A percentile compares a stretch with the other conserved stretches of the same genome.
Evolutionary conservation across 331 rosid species (phyloP).

Genomic region (Ulmus americana): DNA sequence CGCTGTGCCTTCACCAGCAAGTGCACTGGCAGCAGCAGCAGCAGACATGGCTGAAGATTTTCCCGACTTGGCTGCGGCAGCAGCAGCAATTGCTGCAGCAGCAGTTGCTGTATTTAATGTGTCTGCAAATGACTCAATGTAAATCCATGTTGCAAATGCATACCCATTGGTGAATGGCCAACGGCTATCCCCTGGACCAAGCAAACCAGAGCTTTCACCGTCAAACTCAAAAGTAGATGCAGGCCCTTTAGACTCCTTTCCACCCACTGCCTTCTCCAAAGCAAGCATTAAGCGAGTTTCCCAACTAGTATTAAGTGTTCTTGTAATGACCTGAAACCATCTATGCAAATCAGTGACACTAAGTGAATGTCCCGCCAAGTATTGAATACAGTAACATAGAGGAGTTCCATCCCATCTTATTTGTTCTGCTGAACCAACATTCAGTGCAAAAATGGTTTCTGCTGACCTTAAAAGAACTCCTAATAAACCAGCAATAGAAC

Average conservation of each 20-base stretch:
- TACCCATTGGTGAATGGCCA: constrained; percentile 95
- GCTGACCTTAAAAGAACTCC: constrained; percentile 82
- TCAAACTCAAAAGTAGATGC: constrained; percentile 90
- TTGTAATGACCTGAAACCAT: constrained; percentile 80
- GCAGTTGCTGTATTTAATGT: constrained; percentile 94
- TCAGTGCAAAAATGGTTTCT: constrained; percentile 58
- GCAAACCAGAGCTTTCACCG: constrained; percentile 98
- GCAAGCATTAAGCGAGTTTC: constrained; percentile 69
- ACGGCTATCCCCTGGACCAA: constrained; percentile 94
- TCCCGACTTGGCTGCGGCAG: constrained; percentile 91
- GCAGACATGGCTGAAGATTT: constrained; percentile 98
- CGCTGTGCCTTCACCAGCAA: constrained; percentile 95
- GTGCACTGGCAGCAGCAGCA: constrained; percentile 99
- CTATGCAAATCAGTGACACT: constrained; percentile 63
- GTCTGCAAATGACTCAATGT: constrained; percentile 98
- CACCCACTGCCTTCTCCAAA: constrained; percentile 76
- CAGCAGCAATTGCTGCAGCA: constrained; percentile 99
- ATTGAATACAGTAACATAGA: constrained; percentile 83
- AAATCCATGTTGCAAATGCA: constrained; percentile 97
- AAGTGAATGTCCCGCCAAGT: constrained; percentile 91
- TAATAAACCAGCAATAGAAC: constrained; percentile 86
- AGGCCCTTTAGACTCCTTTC: constrained; percentile 94
- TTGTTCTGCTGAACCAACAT: constrained; percentile 56
- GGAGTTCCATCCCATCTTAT: constrained; percentile 89
- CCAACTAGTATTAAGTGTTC: constrained; percentile 74